These are phyloP conservation scores for Scutellaria barbata DNA, from an alignment of 257 asterid genomes.

Conservation along the genomic window DNA sequence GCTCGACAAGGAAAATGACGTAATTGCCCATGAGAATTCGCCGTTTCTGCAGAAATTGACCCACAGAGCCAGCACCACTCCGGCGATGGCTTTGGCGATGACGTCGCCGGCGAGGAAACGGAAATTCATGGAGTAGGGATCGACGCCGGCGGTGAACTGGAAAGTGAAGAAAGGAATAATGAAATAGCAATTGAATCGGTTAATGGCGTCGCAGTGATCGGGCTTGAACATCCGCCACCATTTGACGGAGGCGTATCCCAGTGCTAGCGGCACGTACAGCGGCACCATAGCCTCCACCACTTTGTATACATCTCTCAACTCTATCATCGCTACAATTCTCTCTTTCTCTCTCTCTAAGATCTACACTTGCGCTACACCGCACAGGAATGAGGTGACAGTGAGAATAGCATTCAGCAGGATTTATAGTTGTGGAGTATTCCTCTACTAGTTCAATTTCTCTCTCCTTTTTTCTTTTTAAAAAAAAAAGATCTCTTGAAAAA, in stretches of 20 bases:
- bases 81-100: slow-evolving; percentile 53
- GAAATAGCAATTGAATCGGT: slow-evolving; percentile 68
- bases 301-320: slow-evolving; percentile 55
- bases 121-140: slow-evolving; percentile 71
- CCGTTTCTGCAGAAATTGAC: slow-evolving; percentile 48
- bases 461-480: no score
- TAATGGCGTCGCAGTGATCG: slow-evolving; percentile 75
- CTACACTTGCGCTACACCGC: no score
- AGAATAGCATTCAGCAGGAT: no score
- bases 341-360: no score
- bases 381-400: no score
- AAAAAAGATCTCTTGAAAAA: no score
- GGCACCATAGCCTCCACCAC: slow-evolving; percentile 65
- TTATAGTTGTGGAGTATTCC: no score
- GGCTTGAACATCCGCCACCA: slow-evolving; percentile 78
- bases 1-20: slow-evolving; percentile 59
- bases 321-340: slow-evolving; percentile 44
- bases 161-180: slow-evolving; percentile 77
- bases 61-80: slow-evolving; percentile 49
- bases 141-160: slow-evolving; percentile 54
- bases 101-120: slow-evolving; percentile 64
- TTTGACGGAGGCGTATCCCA: slow-evolving; percentile 68
- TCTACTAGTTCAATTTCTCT: no score
- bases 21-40: slow-evolving; percentile 59
- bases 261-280: slow-evolving; percentile 54